phyloP scores from a whole-genome alignment of 2,329 filamentous ascomycete genomes.

The Cryphonectria nitschkei region DNA sequence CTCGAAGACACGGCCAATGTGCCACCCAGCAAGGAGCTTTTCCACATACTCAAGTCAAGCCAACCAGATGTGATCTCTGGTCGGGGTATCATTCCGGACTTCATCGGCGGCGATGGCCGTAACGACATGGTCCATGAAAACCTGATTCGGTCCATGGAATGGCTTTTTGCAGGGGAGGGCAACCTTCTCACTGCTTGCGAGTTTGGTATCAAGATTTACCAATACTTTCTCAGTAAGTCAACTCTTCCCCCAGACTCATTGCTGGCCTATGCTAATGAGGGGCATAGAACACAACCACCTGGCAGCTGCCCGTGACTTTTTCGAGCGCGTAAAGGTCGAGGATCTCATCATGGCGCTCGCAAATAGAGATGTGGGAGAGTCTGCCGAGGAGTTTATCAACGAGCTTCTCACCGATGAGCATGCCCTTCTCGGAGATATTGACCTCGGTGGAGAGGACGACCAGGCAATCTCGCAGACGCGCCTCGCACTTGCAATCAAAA shows the following conservation, averaged over 20 bases:
- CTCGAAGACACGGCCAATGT: slow-evolving; percentile 43
- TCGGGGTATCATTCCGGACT: slow-evolving; percentile 69
- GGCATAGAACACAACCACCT: slow-evolving; percentile 52
- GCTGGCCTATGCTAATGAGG: slow-evolving; percentile 31
- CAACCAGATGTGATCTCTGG: slow-evolving; percentile 60
- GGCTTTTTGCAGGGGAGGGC: slow-evolving; percentile 75
- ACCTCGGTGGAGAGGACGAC: slow-evolving; percentile 39
- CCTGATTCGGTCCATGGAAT: slow-evolving; percentile 80
- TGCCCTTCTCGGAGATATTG: slow-evolving; percentile 24
- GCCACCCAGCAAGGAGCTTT: slow-evolving; percentile 44
- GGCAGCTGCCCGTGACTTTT: slow-evolving; percentile 57
- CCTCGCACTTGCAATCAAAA: slow-evolving; percentile 35
- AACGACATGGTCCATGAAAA: slow-evolving; percentile 45
- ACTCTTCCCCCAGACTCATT: slow-evolving; percentile 11
- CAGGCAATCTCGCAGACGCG: slow-evolving; percentile 55
- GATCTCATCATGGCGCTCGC: slow-evolving; percentile 50
- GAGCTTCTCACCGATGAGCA: slow-evolving; percentile 36
- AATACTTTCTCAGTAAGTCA: slow-evolving; percentile 80
- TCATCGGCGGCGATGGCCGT: slow-evolving; percentile 66
- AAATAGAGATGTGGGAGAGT: slow-evolving; percentile 43
- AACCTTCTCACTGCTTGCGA: slow-evolving; percentile 40
- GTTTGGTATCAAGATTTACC: slow-evolving; percentile 72
- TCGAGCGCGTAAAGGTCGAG: slow-evolving; percentile 54
- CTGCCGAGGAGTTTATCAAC: slow-evolving; percentile 49
- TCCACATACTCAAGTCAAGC: slow-evolving; percentile 54